Evolutionary conservation across 805 yeast genomes (phyloP).

Genomic region (Starmerella floricola): DNA sequence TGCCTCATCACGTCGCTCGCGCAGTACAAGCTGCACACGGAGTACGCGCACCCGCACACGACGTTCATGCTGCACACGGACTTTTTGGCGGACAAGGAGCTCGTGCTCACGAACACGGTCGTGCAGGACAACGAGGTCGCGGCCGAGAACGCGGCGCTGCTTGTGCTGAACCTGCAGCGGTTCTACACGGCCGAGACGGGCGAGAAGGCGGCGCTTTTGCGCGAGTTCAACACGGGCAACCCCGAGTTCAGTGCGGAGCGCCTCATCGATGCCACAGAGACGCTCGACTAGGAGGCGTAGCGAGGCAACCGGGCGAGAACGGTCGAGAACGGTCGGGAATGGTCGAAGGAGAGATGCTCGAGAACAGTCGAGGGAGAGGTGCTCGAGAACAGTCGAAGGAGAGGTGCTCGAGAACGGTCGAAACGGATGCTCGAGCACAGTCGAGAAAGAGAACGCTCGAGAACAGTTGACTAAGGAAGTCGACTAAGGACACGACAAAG

Average conservation of each 20-base stretch:
- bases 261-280: constrained; percentile 61
- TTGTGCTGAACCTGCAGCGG: constrained; percentile 38
- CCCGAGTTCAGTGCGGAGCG: constrained; percentile 51
- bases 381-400: too few relatives aligned
- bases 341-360: too few relatives aligned
- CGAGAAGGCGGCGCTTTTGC: constrained; percentile 46
- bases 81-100: constrained; percentile 41
- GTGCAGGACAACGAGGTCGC: constrained; percentile 55
- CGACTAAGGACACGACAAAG: too few relatives aligned
- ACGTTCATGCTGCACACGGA: constrained; percentile 81
- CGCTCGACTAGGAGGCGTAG: constrained; percentile 38
- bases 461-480: too few relatives aligned
- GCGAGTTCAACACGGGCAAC: constrained; percentile 59
- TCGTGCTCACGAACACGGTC: constrained; percentile 76
- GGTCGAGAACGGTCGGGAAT: too few relatives aligned
- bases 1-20: constrained; percentile 84
- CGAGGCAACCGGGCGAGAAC: too few relatives aligned
- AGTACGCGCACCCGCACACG: constrained; percentile 91
- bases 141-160: constrained; percentile 62
- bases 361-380: too few relatives aligned
- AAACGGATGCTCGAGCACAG: too few relatives aligned
- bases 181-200: constrained; percentile 36
- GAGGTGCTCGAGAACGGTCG: too few relatives aligned
- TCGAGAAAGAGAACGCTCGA: too few relatives aligned
- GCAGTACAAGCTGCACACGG: constrained; percentile 80